These are phyloP conservation scores for Fusarium drepaniforme DNA, from an alignment of 2,329 filamentous ascomycete genomes.

Conservation along the genomic window DNA sequence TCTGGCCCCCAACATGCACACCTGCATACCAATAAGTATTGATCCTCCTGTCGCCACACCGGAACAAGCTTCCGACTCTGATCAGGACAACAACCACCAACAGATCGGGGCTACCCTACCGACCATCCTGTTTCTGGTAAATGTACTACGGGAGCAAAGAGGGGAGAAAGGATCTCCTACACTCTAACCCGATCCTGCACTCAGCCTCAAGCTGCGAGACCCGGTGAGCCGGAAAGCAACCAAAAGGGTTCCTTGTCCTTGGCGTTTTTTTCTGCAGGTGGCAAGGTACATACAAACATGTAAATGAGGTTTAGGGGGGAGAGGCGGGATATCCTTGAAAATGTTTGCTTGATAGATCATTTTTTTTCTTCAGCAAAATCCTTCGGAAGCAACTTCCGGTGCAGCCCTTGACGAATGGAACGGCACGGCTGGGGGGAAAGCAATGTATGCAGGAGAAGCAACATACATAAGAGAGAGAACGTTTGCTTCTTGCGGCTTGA, in stretches of 20 bases:
- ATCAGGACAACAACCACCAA: background rate
- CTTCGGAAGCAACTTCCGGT: background rate
- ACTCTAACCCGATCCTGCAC: background rate
- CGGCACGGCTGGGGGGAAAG: no score
- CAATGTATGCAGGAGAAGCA: background rate
- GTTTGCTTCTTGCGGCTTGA: background rate
- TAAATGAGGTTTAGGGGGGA: background rate
- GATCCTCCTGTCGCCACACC: background rate
- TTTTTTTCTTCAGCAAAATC: slow-evolving; percentile 8
- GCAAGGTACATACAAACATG: background rate
- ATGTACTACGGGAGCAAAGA: background rate
- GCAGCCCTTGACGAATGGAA: background rate
- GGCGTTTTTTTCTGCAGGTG: background rate
- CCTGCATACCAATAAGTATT: background rate
- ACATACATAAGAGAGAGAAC: background rate
- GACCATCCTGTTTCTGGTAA: background rate
- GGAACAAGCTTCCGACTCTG: background rate
- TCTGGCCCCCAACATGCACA: background rate
- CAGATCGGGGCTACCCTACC: background rate
- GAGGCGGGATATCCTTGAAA: background rate
- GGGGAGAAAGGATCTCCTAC: background rate
- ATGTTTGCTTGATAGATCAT: slow-evolving; percentile 21
- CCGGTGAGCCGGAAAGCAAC: background rate
- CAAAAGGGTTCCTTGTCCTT: background rate
- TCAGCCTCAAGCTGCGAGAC: background rate